Evolutionary conservation across 441 rosid species (phyloP), one percentile per base, ranked within the genome.

Genomic region (Biscutella laevigata): DNA sequence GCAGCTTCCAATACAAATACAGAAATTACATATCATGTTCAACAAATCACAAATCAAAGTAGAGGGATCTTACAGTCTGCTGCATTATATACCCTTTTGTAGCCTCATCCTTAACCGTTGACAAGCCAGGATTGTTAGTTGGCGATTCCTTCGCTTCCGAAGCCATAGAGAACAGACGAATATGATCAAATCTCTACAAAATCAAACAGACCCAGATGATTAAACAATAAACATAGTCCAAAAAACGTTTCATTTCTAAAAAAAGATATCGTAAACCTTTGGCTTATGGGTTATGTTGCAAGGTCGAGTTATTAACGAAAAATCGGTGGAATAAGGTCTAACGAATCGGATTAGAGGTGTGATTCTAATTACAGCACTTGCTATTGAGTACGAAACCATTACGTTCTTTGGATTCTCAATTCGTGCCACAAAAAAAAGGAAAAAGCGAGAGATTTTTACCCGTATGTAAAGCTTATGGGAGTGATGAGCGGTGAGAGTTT

Each of bases 71-170:
- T 67, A 86, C 95, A 36, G 94, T 89, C 69, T 86, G 97, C 65
- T 86, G 97, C 94, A 89, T 76, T 72, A 89, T 15, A 57, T 86
- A 89, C 26, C 84, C 87, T 19, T 76, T 77, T 58, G 97, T 89
- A 66, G 86, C 89, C 35, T 79, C 84, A 70, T 89, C 95, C 5
- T 61, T 57, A 24, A 64, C 53, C 26, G 78, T 33, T 14, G 77
- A 75, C 27, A 86, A 73, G 9, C 97, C 97, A 7, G 94, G 95
- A 49, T 84, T 83, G 72, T 76, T 80, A n/a, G 71, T 72, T 8
- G 82, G 57, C 11, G 87, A 86, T 68, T 86, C 94, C 59, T 73
- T 86, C 12, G 81, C 68, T 17, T 72, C 88, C 1, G 87, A 77
- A 5, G 87, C 86, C 94, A 86, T 82, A 15, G 87, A 72, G 19